Conservation (phyloP, 2,329 filamentous ascomycete genomes). For the Monilinia laxa region DNA sequence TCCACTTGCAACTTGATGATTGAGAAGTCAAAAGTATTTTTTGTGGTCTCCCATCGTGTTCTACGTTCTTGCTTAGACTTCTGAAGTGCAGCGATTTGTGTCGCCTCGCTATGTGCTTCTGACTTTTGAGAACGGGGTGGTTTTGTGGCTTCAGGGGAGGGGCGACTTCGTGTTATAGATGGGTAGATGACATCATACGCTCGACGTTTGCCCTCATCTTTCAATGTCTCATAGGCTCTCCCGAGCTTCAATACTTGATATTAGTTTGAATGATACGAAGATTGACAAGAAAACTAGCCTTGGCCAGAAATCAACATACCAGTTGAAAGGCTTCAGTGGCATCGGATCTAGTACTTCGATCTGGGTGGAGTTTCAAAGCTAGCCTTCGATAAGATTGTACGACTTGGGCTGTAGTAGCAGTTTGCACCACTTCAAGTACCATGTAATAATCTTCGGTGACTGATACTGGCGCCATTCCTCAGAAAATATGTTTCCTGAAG, state of each 20-base stretch:
- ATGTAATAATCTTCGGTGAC: constrained; percentile 42
- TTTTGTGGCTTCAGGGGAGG: constrained; percentile 9
- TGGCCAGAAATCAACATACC: constrained; percentile 33
- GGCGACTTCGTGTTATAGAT: neutral
- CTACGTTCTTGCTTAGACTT: constrained; percentile 39
- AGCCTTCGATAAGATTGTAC: constrained; percentile 40
- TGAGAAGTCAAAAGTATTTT: constrained; percentile 30
- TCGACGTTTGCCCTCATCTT: constrained; percentile 38
- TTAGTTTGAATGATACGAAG: neutral
- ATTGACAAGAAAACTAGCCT: neutral
- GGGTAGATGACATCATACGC: constrained; percentile 41
- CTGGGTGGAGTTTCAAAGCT: constrained; percentile 43
- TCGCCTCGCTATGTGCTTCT: constrained; percentile 30
- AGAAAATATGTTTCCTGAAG: neutral
- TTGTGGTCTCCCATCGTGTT: constrained; percentile 36
- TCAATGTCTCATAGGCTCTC: constrained; percentile 43
- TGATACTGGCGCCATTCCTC: constrained; percentile 36
- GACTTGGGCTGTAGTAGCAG: constrained; percentile 36
- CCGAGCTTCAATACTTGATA: constrained; percentile 34
- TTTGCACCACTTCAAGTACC: constrained; percentile 39
- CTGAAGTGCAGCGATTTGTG: constrained; percentile 36
- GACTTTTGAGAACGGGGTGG: neutral
- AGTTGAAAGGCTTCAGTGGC: constrained; percentile 42
- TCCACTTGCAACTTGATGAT: constrained; percentile 31
- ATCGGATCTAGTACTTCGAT: constrained; percentile 38